Percentiles rank a stretch among this genome's conserved stretches.
These are phyloP conservation scores for Mycena belliarum DNA, from an alignment of 768 basidiomycete species.

Conservation along the genomic window DNA sequence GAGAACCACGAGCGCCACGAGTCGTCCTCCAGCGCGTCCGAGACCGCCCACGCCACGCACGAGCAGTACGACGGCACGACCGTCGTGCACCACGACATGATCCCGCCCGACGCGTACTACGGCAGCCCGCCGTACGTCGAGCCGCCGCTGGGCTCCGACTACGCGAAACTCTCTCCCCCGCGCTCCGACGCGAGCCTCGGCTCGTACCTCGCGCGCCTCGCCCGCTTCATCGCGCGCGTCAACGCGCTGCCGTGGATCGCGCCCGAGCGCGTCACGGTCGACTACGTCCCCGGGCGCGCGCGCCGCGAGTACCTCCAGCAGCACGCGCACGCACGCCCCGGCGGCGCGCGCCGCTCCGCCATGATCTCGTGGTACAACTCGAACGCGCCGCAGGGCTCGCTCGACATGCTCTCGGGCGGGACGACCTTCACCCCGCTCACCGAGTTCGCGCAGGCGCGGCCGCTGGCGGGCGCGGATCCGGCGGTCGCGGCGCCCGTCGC, in stretches of 20 bases:
- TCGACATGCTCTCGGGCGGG: conserved; percentile 11
- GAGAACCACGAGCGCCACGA: conserved; percentile 21
- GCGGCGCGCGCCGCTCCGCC: conserved; percentile 22
- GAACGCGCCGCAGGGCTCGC: conserved; percentile 5
- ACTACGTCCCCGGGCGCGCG: conserved; percentile 42
- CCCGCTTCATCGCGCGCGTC: conserved; percentile 35
- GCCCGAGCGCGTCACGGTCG: conserved; percentile 40
- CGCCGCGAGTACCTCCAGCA: background rate
- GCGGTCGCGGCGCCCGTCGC: background rate
- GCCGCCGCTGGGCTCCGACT: conserved; percentile 45
- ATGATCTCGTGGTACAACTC: conserved; percentile 30
- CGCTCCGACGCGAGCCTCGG: conserved; percentile 35
- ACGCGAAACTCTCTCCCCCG: conserved; percentile 49
- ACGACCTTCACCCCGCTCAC: conserved; percentile 2
- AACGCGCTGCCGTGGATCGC: conserved; percentile 48
- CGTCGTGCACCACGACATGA: conserved; percentile 20
- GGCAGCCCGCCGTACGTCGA: conserved; percentile 41
- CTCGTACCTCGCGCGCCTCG: conserved; percentile 35
- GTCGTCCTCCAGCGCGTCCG: conserved; percentile 21
- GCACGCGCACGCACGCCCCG: background rate
- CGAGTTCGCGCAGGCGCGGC: conserved; percentile 9
- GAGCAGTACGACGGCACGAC: conserved; percentile 26
- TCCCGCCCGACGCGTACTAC: conserved; percentile 20
- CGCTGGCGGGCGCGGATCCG: background rate
- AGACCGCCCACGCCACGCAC: conserved; percentile 24